Conservation (phyloP, 2,329 filamentous ascomycete genomes). For the Ophiostoma populinum region DNA sequence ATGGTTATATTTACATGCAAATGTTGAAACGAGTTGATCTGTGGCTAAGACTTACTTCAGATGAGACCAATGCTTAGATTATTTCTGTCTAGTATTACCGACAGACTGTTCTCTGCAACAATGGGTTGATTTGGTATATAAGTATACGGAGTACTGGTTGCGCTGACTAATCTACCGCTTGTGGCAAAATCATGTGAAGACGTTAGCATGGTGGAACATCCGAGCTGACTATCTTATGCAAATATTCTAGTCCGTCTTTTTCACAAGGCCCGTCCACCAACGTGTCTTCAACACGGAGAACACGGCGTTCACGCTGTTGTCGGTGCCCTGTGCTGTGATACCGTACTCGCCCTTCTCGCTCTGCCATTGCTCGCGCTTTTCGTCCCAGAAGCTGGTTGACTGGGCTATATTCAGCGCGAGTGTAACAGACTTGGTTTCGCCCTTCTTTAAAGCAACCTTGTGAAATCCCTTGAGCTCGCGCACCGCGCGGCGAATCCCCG, state of each 20-base stretch:
- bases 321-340: slow-evolving; percentile 4
- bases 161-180: too few species aligned
- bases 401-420: slow-evolving; percentile 4
- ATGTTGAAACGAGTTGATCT: too few species aligned
- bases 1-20: not conserved
- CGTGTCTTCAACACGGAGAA: slow-evolving; percentile 4
- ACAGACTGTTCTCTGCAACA: too few species aligned
- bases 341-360: slow-evolving; percentile 8
- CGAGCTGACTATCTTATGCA: too few species aligned
- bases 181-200: not conserved
- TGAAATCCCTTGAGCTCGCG: slow-evolving; percentile 40
- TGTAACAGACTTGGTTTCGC: not conserved
- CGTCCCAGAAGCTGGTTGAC: slow-evolving; percentile 9
- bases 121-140: too few species aligned
- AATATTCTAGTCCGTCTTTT: not conserved
- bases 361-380: slow-evolving; percentile 5
- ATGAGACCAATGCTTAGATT: too few species aligned
- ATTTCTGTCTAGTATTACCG: too few species aligned
- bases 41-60: too few species aligned
- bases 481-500: slow-evolving; percentile 29
- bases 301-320: slow-evolving; percentile 1
- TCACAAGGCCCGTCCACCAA: slow-evolving; percentile 7
- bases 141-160: too few species aligned
- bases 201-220: too few species aligned
- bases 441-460: slow-evolving; percentile 23